A percentile compares a stretch with the other conserved stretches of the same genome.
Evolutionary conservation across 179 eudicot species (phyloP).

Genomic region (Dionaea muscipula): DNA sequence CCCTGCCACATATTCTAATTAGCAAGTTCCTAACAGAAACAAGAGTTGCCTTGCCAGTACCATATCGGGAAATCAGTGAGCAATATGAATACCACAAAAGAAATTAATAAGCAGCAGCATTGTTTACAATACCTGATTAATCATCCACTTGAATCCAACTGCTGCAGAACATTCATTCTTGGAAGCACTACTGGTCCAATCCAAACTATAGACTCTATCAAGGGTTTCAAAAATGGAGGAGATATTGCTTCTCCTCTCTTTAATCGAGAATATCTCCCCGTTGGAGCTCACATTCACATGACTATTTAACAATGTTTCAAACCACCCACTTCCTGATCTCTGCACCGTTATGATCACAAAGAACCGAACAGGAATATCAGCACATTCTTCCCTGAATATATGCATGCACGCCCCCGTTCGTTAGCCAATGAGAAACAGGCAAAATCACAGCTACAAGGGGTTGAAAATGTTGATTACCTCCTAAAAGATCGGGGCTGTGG

Average conservation of each 20-base stretch:
- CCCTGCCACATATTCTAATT: conserved; percentile 33
- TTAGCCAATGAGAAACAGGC: background rate
- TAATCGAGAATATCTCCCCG: conserved; percentile 67
- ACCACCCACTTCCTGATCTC: conserved; percentile 97
- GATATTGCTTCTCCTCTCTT: conserved; percentile 50
- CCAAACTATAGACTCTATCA: conserved; percentile 75
- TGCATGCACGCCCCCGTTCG: conserved; percentile 4
- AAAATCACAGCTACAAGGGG: background rate
- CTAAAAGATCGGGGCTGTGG: conserved; percentile 60
- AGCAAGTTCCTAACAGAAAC: background rate
- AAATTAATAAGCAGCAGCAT: background rate
- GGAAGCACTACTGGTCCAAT: conserved; percentile 74
- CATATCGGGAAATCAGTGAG: background rate
- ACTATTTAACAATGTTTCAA: conserved; percentile 79
- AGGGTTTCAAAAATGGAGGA: conserved; percentile 52
- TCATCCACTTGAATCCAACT: conserved; percentile 96
- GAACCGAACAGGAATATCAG: conserved; percentile 64
- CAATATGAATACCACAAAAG: background rate
- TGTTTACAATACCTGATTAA: conserved; percentile 58
- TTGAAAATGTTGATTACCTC: conserved; percentile 33
- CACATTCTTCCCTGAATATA: conserved; percentile 62
- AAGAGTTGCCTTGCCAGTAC: background rate
- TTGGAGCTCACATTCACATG: conserved; percentile 81
- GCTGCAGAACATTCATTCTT: conserved; percentile 90
- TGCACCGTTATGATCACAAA: conserved; percentile 80